These are phyloP conservation scores for Leptographium procerum DNA, from an alignment of 2,329 filamentous ascomycete genomes.

Conservation along the genomic window DNA sequence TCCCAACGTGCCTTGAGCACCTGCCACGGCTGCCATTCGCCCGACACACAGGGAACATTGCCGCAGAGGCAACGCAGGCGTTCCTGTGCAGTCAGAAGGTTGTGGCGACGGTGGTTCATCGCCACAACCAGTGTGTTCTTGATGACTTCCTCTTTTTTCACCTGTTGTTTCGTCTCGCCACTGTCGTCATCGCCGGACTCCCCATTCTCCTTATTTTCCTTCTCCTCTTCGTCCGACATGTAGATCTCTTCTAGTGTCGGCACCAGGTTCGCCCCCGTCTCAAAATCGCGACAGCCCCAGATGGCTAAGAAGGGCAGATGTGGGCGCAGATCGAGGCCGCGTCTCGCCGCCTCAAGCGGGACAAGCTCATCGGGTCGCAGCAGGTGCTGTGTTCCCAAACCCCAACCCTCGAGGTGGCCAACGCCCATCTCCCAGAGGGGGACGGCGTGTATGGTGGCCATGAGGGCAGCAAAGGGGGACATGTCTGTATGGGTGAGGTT, in stretches of 20 bases:
- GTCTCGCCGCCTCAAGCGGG: conserved; percentile 39
- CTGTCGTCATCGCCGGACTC: no score
- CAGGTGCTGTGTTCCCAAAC: conserved; percentile 32
- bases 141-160: not conserved
- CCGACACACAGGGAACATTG: conserved; percentile 19
- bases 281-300: conserved; percentile 50
- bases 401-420: conserved; percentile 46
- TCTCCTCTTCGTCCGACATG: conserved; percentile 31
- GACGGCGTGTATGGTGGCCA: conserved; percentile 35
- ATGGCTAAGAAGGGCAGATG: conserved; percentile 42
- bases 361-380: conserved; percentile 47
- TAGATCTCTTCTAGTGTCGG: conserved; percentile 39
- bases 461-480: not conserved
- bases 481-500: not conserved
- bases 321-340: conserved; percentile 39
- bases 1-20: conserved; percentile 32
- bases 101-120: conserved; percentile 26
- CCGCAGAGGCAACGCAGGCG: conserved; percentile 16
- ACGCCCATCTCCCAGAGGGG: conserved; percentile 39
- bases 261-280: conserved; percentile 35
- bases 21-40: conserved; percentile 33
- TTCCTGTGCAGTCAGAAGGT: conserved; percentile 20
- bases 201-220: not conserved
- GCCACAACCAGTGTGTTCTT: conserved; percentile 22
- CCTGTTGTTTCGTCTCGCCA: not conserved